Base-by-base conservation (phyloP, 495 filamentous ascomycete genomes). In the Lentithecium fluviatile region DNA sequence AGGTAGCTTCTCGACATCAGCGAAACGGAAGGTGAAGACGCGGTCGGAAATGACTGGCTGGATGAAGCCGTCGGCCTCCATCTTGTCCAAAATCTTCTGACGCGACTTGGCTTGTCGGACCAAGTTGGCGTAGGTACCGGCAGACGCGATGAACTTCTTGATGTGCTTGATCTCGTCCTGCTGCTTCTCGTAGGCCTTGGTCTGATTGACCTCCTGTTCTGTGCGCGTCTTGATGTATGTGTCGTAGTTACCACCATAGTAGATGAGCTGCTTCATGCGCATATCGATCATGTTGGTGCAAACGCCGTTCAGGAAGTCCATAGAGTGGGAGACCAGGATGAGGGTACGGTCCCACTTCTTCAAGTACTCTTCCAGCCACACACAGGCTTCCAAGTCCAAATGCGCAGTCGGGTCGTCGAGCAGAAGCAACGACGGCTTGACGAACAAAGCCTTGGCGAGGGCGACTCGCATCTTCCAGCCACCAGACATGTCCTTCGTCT, bases 191-290 rank as follows among this genome's bases (percentile, higher is more conserved):
- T 99, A 99, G 46, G 95, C 93, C 79, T 97, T 99, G 83, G 85
- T 86, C 80, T 99, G 95, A 80, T 99, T 99, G 74, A 84, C 85
- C 78, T 99, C 94, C 77, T 97, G 89, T 71, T 99, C 94, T 29
- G 80, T 76, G 57, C 94, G 84, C 23, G 95, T 97, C 88, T 97
- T 97, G 75, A 86, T 81, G 80, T 99, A 75, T 36, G 93, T 88
- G 76, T 99, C 94, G 83, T 97, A 99, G 82, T 99, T 99, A 85
- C 94, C 94, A 82, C 94, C 94, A 75, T 97, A 99, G 88, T 99
- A 99, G 59, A 94, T 77, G 57, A 99, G 88, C 75, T 88, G 79
- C 76, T 89, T 88, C 76, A 82, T 76, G 62, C 94, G 85, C 94
- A 99, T 97, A 70, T 99, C 94, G 69, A 99, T 87, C 94, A 99